Evolutionary conservation across 2,329 filamentous ascomycete species (phyloP).

Genomic region (Scedosporium dehoogii): DNA sequence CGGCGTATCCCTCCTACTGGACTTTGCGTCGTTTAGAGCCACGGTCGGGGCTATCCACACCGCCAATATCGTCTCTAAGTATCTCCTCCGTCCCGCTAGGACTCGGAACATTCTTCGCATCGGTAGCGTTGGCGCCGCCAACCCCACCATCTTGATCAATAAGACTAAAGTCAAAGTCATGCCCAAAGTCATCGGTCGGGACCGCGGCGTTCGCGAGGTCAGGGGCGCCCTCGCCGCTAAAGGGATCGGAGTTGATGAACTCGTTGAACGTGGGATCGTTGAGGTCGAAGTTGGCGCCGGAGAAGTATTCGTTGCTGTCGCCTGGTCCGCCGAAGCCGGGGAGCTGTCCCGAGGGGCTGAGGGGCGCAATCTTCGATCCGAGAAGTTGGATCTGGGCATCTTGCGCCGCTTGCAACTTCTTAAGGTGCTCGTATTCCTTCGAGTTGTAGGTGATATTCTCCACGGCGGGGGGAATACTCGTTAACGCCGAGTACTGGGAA

Average conservation of each 20-base stretch:
- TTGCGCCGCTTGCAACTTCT: slow-evolving; percentile 71
- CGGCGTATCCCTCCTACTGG: slow-evolving; percentile 1
- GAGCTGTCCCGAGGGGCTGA: slow-evolving; percentile 71
- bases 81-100: slow-evolving; percentile 42
- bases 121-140: slow-evolving; percentile 8
- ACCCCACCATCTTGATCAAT: slow-evolving; percentile 7
- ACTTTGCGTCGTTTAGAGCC: slow-evolving; percentile 4
- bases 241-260: slow-evolving; percentile 27
- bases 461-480: slow-evolving; percentile 40
- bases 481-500: slow-evolving; percentile 41
- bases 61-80: slow-evolving; percentile 28
- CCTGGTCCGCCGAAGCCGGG: slow-evolving; percentile 50
- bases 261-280: slow-evolving; percentile 28
- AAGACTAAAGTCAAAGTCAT: slow-evolving; percentile 38
- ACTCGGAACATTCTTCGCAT: slow-evolving; percentile 29
- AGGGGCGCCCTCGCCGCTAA: slow-evolving; percentile 24
- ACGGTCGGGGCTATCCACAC: background rate
- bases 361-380: slow-evolving; percentile 62
- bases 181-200: slow-evolving; percentile 12
- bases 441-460: slow-evolving; percentile 58
- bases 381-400: slow-evolving; percentile 67
- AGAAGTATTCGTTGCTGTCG: slow-evolving; percentile 18
- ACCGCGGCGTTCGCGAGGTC: background rate
- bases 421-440: slow-evolving; percentile 67
- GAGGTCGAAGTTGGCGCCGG: slow-evolving; percentile 27